A percentile compares a stretch with the other conserved stretches of the same genome.
phyloP scores from a whole-genome alignment of 306 rosid species.

The Malus asiatica region DNA sequence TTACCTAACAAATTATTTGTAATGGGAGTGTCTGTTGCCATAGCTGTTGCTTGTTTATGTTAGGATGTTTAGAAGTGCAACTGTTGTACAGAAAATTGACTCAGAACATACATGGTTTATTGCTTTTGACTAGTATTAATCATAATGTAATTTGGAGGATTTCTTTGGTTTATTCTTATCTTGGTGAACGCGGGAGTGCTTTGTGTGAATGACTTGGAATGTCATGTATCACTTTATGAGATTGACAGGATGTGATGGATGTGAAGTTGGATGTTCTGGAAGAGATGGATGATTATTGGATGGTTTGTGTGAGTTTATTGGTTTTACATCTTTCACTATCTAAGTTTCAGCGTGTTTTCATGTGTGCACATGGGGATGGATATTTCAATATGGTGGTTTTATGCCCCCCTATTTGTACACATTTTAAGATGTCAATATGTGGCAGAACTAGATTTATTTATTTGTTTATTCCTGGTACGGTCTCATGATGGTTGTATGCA shows the following conservation, averaged over 20 bases:
- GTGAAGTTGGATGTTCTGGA: conserved; percentile 13
- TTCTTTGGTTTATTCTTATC: conserved; percentile 26
- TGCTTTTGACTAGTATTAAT: conserved; percentile 39
- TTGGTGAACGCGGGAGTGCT: conserved; percentile 34
- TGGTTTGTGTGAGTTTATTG: conserved; percentile 17
- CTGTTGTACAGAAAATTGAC: conserved; percentile 55
- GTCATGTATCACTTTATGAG: conserved; percentile 23
- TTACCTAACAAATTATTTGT: conserved; percentile 44
- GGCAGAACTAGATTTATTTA: conserved; percentile 3
- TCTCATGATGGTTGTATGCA: conserved; percentile 24
- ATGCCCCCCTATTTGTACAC: not conserved
- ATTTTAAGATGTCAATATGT: conserved; percentile 4
- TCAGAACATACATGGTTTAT: conserved; percentile 35
- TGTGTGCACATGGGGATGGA: conserved; percentile 20
- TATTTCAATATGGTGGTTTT: conserved; percentile 16
- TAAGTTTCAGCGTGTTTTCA: conserved; percentile 1
- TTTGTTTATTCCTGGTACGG: not conserved
- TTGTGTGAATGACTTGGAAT: conserved; percentile 46
- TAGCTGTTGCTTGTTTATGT: conserved; percentile 45
- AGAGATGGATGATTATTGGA: conserved; percentile 27
- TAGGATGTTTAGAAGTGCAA: conserved; percentile 34
- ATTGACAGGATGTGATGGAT: conserved; percentile 16
- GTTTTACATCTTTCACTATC: conserved; percentile 15
- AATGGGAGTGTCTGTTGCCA: conserved; percentile 48
- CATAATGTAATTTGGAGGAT: conserved; percentile 47